phyloP scores from a whole-genome alignment of 352 stramenopile genomes.

The Phytophthora citrophthora region DNA sequence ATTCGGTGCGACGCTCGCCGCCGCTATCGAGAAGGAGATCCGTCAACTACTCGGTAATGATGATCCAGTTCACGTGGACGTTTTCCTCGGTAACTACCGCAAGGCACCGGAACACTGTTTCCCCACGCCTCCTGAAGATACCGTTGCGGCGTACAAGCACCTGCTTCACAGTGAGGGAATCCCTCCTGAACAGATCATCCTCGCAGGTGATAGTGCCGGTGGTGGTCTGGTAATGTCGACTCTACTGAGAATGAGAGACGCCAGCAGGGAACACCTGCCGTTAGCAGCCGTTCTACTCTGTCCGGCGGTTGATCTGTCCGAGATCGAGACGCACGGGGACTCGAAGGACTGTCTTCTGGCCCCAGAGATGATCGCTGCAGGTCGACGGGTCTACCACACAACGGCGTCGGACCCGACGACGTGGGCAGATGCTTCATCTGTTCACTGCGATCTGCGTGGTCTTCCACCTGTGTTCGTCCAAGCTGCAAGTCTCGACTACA shows the following conservation, averaged over 20 bases:
- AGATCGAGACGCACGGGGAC: constrained; percentile 26
- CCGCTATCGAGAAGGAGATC: constrained; percentile 33
- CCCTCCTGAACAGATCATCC: constrained; percentile 35
- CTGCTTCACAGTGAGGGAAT: constrained; percentile 40
- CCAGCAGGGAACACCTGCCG: constrained; percentile 25
- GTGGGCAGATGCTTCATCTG: constrained; percentile 48
- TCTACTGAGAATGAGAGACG: constrained; percentile 41
- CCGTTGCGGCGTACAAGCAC: constrained; percentile 46
- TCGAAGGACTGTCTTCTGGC: constrained; percentile 39
- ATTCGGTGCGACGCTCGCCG: constrained; percentile 34
- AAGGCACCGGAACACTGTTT: constrained; percentile 53
- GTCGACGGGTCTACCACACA: constrained; percentile 24
- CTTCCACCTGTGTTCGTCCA: constrained; percentile 60
- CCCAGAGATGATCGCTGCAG: constrained; percentile 31
- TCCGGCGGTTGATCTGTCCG: constrained; percentile 55
- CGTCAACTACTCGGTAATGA: constrained; percentile 2
- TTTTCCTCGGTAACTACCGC: constrained; percentile 59
- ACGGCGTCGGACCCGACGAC: constrained; percentile 24
- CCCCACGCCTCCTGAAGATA: constrained; percentile 46
- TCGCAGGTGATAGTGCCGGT: constrained; percentile 49
- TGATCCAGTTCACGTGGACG: constrained; percentile 31
- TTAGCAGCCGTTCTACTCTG: constrained; percentile 44
- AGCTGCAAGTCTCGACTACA: constrained; percentile 42
- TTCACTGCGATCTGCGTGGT: constrained; percentile 54
- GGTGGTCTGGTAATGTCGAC: constrained; percentile 50